phyloP scores from a whole-genome alignment of 768 basidiomycete species.

The Glaciozyma martinii region DNA sequence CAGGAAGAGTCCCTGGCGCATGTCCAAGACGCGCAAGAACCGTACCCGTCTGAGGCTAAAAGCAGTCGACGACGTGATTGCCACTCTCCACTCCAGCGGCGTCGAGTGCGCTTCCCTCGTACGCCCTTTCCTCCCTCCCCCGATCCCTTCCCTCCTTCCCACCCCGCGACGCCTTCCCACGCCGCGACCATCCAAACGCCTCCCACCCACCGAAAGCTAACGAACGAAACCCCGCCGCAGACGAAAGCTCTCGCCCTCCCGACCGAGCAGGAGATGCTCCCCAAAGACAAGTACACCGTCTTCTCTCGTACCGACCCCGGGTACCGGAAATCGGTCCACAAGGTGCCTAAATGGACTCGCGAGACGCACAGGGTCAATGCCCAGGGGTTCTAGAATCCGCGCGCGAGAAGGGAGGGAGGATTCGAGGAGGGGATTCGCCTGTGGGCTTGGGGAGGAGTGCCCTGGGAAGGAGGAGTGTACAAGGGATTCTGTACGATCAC shows the following conservation, averaged over 20 bases:
- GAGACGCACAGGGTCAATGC: conserved; percentile 20
- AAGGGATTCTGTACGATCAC: too few species aligned
- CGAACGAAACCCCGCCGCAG: too few species aligned
- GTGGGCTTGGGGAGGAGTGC: too few species aligned
- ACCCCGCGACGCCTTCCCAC: background rate
- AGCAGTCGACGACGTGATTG: conserved; percentile 87
- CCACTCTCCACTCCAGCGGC: conserved; percentile 72
- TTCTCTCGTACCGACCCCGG: conserved; percentile 52
- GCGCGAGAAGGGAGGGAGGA: too few species aligned
- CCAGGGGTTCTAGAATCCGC: conserved; percentile 12
- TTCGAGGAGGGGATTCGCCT: too few species aligned
- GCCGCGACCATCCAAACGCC: too few species aligned
- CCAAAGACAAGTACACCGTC: conserved; percentile 90
- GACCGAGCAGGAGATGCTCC: conserved; percentile 84
- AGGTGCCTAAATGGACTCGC: conserved; percentile 46
- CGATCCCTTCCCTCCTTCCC: background rate
- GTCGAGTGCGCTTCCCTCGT: conserved; percentile 69
- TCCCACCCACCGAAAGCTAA: too few species aligned
- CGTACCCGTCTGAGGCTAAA: conserved; percentile 81
- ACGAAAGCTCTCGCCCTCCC: conserved; percentile 68
- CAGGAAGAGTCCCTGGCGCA: conserved; percentile 92
- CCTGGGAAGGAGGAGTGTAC: too few species aligned
- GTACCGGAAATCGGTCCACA: conserved; percentile 91
- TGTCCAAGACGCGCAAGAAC: conserved; percentile 84
- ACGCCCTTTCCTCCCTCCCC: conserved; percentile 37